Conservation (phyloP, 495 filamentous ascomycete genomes). For the Aspergillus steynii region DNA sequence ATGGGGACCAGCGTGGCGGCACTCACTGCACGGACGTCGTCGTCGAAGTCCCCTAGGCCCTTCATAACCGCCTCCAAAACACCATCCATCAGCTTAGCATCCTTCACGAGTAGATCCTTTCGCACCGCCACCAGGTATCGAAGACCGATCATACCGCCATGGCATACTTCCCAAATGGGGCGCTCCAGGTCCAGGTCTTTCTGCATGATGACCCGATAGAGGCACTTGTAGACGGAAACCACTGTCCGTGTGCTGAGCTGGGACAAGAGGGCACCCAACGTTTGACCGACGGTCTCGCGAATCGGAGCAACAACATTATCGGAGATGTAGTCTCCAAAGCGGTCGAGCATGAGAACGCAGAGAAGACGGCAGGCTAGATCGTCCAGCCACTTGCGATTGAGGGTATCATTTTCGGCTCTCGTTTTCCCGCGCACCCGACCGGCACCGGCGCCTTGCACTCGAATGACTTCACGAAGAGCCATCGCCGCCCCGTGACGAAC, state of each 20-base stretch:
- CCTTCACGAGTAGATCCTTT: conserved; percentile 82
- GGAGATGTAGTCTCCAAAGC: conserved; percentile 96
- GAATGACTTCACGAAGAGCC: conserved; percentile 87
- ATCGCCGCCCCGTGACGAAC: conserved; percentile 96
- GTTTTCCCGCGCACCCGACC: conserved; percentile 72
- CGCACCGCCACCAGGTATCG: conserved; percentile 92
- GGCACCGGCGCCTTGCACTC: conserved; percentile 90
- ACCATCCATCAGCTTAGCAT: conserved; percentile 85
- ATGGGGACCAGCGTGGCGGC: conserved; percentile 95
- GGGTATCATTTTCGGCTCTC: conserved; percentile 69
- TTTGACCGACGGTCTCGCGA: conserved; percentile 94
- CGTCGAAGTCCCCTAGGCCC: conserved; percentile 84
- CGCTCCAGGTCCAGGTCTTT: conserved; percentile 68
- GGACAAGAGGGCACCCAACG: conserved; percentile 81
- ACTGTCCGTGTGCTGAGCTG: conserved; percentile 76
- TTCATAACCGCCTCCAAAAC: conserved; percentile 92
- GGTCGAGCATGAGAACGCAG: conserved; percentile 94
- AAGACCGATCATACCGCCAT: conserved; percentile 96
- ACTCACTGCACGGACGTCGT: conserved; percentile 96
- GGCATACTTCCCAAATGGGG: conserved; percentile 89
- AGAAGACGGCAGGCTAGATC: conserved; percentile 90
- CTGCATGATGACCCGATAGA: conserved; percentile 91
- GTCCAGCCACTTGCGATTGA: conserved; percentile 85
- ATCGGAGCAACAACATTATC: conserved; percentile 97
- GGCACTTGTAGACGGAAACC: conserved; percentile 72